Evolutionary conservation across 768 basidiomycete species (phyloP).

Genomic region (Hygrocybe punicea): DNA sequence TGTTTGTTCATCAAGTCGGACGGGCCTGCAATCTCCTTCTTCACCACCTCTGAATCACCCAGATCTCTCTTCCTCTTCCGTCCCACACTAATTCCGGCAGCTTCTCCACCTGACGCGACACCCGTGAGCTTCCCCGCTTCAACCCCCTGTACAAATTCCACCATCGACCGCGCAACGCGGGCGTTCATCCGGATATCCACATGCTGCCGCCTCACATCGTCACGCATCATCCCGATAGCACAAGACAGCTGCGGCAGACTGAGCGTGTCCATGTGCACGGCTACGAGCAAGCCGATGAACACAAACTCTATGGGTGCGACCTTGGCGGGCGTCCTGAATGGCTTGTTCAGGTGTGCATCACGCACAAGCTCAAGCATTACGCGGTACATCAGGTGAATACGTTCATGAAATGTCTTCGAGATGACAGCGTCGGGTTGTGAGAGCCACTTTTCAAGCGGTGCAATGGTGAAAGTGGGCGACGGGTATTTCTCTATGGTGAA

Average conservation of each 20-base stretch:
- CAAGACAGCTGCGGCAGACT: constrained; percentile 39
- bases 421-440: constrained; percentile 28
- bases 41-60: neutral
- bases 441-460: constrained; percentile 53
- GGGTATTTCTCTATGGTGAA: constrained; percentile 48
- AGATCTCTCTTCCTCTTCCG: constrained; percentile 19
- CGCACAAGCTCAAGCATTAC: constrained; percentile 44
- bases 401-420: constrained; percentile 24
- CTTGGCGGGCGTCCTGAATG: constrained; percentile 44
- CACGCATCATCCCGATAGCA: constrained; percentile 52
- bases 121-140: constrained; percentile 10
- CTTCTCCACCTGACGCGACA: constrained; percentile 10
- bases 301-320: constrained; percentile 71
- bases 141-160: constrained; percentile 46
- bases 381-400: constrained; percentile 33
- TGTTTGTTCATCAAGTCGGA: neutral
- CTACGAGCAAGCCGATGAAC: constrained; percentile 52
- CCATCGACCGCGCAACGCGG: constrained; percentile 52
- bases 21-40: neutral
- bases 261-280: constrained; percentile 42
- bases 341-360: constrained; percentile 31
- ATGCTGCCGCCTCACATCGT: constrained; percentile 50
- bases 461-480: constrained; percentile 28
- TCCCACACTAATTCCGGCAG: constrained; percentile 4
- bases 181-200: constrained; percentile 65